Evolutionary conservation across 108 stramenopile species (phyloP).

Genomic region (Mediolabrus comicus): DNA sequence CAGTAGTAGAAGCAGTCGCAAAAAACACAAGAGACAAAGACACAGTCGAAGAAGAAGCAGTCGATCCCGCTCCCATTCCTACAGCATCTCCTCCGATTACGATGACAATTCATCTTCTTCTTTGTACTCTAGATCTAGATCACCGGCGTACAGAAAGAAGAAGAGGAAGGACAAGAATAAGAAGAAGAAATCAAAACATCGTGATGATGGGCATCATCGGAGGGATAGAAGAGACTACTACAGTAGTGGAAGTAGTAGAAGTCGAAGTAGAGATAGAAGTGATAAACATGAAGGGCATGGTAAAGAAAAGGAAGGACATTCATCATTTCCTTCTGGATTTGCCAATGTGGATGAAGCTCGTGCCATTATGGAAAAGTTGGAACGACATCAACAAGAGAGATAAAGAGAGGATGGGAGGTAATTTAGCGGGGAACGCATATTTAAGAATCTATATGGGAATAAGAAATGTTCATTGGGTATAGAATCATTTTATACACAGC

Average conservation of each 20-base stretch:
- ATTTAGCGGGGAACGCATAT: no score
- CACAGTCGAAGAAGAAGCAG: neutral
- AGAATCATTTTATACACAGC: no score
- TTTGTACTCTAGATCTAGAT: neutral
- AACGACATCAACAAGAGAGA: slow-evolving; percentile 14
- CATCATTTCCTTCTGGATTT: slow-evolving; percentile 14
- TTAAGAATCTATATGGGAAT: no score
- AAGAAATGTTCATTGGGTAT: no score
- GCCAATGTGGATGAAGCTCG: slow-evolving; percentile 40
- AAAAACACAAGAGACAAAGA: neutral
- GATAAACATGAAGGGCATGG: neutral
- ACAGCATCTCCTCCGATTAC: no score
- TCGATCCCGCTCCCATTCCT: slow-evolving; percentile 1
- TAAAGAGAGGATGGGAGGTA: no score
- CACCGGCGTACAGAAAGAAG: neutral
- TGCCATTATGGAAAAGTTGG: slow-evolving; percentile 29
- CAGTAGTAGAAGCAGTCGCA: neutral
- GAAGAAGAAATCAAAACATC: slow-evolving; percentile 11
- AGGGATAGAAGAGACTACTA: slow-evolving; percentile 1
- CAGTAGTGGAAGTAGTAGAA: neutral
- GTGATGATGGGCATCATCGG: neutral
- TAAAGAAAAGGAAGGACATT: neutral
- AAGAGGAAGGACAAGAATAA: slow-evolving; percentile 13
- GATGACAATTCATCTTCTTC: slow-evolving; percentile 6
- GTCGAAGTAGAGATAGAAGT: neutral